phyloP scores from a whole-genome alignment of 305 asterid genomes.

The Euphrasia arctica region DNA sequence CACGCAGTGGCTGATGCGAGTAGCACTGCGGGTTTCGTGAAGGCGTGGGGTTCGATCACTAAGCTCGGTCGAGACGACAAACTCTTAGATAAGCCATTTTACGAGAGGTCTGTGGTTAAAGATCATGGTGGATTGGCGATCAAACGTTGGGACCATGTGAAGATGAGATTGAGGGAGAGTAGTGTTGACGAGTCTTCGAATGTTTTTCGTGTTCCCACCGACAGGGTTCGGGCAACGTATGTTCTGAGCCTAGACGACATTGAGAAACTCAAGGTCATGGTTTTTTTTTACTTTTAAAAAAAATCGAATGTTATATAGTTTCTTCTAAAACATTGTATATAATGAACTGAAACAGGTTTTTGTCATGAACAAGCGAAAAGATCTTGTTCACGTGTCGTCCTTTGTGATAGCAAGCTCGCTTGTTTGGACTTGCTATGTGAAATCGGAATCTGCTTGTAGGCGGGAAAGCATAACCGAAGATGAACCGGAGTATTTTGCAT shows the following conservation, averaged over 20 bases:
- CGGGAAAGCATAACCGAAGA: not conserved
- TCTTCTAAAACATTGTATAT: too few relatives aligned
- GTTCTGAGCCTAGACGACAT: conserved; percentile 4
- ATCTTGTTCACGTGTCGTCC: not conserved
- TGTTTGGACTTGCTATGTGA: conserved; percentile 7
- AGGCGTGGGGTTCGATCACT: not conserved
- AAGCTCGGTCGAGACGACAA: not conserved
- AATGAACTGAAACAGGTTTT: not conserved
- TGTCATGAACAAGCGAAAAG: not conserved
- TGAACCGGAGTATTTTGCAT: conserved; percentile 4
- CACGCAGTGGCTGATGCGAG: not conserved
- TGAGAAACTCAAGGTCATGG: not conserved
- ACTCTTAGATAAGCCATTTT: not conserved
- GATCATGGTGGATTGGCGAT: conserved; percentile 2
- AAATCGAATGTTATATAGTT: too few relatives aligned
- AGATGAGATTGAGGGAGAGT: not conserved
- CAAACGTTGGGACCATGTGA: conserved; percentile 1
- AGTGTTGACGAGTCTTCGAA: not conserved
- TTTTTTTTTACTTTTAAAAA: not conserved
- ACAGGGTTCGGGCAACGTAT: conserved; percentile 4
- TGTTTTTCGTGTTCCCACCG: not conserved
- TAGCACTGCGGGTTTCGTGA: not conserved
- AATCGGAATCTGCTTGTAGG: not conserved
- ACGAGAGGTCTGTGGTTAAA: not conserved
- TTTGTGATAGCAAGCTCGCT: conserved; percentile 4